Evolutionary conservation across 1,284 basidiomycete species (phyloP).

Genomic region (Jaminaea rosea): DNA sequence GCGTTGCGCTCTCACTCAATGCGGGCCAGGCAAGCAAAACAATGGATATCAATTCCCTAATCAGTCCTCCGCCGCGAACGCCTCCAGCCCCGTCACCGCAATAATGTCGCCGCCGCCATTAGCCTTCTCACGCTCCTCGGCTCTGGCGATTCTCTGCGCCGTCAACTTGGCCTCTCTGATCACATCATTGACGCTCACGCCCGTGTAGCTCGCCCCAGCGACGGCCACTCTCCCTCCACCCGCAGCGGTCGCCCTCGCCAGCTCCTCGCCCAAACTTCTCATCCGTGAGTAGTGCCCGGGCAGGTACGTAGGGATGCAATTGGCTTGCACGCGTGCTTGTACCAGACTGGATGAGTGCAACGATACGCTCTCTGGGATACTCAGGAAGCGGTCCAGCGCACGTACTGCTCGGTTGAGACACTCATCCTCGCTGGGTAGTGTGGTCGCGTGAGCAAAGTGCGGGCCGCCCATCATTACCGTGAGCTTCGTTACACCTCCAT

Average conservation of each 20-base stretch:
- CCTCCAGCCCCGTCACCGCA: neutral
- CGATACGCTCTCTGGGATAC: slow-evolving; percentile 15
- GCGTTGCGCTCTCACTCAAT: no score
- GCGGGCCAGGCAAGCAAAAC: no score
- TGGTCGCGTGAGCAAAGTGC: slow-evolving; percentile 48
- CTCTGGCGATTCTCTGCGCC: slow-evolving; percentile 12
- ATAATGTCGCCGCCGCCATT: neutral
- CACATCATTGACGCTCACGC: slow-evolving; percentile 84
- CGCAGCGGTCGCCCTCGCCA: slow-evolving; percentile 46
- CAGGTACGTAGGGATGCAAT: slow-evolving; percentile 74
- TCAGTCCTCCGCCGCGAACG: no score
- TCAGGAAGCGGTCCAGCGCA: slow-evolving; percentile 27
- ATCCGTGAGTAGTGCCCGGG: slow-evolving; percentile 68
- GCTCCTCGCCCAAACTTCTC: slow-evolving; percentile 54
- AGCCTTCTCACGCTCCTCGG: no score
- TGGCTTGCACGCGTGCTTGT: slow-evolving; percentile 55
- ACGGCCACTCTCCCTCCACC: no score
- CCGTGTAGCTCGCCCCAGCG: slow-evolving; percentile 72
- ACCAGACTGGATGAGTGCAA: slow-evolving; percentile 34
- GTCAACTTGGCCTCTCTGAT: slow-evolving; percentile 49
- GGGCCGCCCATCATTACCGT: slow-evolving; percentile 87
- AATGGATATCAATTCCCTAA: no score
- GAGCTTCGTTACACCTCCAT: slow-evolving; percentile 54
- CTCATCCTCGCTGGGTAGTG: slow-evolving; percentile 50
- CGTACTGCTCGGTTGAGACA: slow-evolving; percentile 19